These are phyloP conservation scores for Chytriomyces sp. DNA, from an alignment of 192 early-diverging fungal genomes.

Conservation along the genomic window DNA sequence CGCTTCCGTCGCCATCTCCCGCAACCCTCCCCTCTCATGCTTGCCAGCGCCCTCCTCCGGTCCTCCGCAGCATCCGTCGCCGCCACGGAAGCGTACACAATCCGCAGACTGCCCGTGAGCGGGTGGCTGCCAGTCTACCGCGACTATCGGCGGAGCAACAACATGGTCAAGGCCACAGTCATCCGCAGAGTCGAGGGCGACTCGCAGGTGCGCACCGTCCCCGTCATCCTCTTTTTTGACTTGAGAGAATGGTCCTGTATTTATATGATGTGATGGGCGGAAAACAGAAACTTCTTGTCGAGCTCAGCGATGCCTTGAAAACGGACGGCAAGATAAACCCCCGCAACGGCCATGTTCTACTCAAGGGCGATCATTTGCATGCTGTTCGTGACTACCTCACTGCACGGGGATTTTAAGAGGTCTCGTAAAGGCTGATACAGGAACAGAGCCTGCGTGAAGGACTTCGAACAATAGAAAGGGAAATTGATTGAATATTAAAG, in stretches of 20 bases:
- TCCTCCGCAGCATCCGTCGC: not conserved
- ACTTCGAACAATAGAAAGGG: too few species aligned
- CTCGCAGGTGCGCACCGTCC: not conserved
- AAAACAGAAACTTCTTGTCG: not conserved
- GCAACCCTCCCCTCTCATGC: not conserved
- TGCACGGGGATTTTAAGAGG: conserved; percentile 11
- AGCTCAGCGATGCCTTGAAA: conserved; percentile 1
- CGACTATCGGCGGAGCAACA: conserved; percentile 18
- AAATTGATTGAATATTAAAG: too few species aligned
- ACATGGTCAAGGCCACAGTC: conserved; percentile 17
- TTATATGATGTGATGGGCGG: not conserved
- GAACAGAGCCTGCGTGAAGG: too few species aligned
- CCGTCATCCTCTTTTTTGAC: too few species aligned
- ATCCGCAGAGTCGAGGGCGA: conserved; percentile 13
- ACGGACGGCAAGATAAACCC: conserved; percentile 12
- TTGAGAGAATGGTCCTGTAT: too few species aligned
- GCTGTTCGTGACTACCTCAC: conserved; percentile 27
- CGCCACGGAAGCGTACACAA: not conserved
- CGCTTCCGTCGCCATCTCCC: not conserved
- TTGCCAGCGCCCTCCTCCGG: not conserved
- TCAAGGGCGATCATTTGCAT: conserved; percentile 26
- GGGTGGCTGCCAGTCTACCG: conserved; percentile 30
- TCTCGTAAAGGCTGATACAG: too few species aligned
- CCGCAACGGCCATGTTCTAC: not conserved
- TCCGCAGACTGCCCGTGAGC: conserved; percentile 1